These are phyloP conservation scores for Ambrosiella xylebori DNA, from an alignment of 2,329 filamentous ascomycete species.

Conservation along the genomic window DNA sequence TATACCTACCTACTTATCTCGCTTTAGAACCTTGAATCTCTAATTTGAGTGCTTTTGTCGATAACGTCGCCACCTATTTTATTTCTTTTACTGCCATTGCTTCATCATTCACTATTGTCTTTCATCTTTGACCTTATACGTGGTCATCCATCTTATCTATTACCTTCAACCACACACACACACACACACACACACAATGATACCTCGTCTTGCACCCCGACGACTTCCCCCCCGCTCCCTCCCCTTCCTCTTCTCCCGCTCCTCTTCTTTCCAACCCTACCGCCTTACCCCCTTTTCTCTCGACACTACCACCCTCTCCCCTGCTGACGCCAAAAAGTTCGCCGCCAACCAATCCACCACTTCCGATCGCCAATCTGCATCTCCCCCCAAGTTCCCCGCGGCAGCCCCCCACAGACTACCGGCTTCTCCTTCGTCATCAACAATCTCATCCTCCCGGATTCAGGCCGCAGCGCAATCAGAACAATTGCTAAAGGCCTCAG, in stretches of 20 bases:
- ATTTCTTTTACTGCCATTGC: not conserved
- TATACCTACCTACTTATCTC: too few relatives aligned
- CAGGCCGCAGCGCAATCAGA: not conserved
- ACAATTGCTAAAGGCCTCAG: not conserved
- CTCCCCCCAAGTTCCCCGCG: not conserved
- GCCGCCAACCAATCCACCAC: not conserved
- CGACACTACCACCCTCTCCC: slow-evolving; percentile 3
- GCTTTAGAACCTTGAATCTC: too few relatives aligned
- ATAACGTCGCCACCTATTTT: too few relatives aligned
- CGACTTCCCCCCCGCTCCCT: not conserved
- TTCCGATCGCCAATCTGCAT: slow-evolving; percentile 3
- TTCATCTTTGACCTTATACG: not conserved
- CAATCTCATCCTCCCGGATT: too few relatives aligned
- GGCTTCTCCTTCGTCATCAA: too few relatives aligned
- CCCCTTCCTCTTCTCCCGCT: not conserved
- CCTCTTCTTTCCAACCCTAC: slow-evolving; percentile 9
- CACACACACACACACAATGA: not conserved
- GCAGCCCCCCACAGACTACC: too few relatives aligned
- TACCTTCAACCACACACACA: not conserved
- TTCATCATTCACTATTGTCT: not conserved
- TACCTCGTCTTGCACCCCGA: not conserved
- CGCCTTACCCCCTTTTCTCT: slow-evolving; percentile 5
- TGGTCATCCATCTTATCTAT: not conserved
- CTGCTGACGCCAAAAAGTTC: slow-evolving; percentile 8
- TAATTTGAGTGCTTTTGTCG: too few relatives aligned